Conservation (phyloP, 257 asterid species). For the Echites panduratus region DNA sequence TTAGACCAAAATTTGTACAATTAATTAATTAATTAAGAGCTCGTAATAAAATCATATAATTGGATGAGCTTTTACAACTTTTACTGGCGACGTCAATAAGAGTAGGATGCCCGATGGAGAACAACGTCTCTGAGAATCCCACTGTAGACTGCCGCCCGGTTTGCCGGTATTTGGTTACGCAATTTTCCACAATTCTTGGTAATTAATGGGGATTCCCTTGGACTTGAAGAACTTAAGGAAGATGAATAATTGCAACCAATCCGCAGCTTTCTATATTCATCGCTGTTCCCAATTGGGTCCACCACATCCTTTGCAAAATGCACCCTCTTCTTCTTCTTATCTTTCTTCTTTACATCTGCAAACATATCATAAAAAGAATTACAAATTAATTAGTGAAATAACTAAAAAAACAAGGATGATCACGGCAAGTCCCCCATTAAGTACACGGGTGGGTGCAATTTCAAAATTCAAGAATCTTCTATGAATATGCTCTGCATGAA, state of each 20-base stretch:
- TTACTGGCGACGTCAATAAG: constrained; percentile 19
- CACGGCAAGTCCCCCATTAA: too few relatives aligned
- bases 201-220: constrained; percentile 2
- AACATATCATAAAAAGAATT: neutral
- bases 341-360: constrained; percentile 42
- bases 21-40: constrained; percentile 4
- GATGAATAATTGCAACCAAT: neutral
- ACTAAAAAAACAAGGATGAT: too few relatives aligned
- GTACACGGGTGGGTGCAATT: too few relatives aligned
- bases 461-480: constrained; percentile 6
- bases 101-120: constrained; percentile 42
- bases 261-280: constrained; percentile 54
- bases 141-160: constrained; percentile 63
- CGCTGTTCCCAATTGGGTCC: constrained; percentile 77
- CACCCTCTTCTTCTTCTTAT: constrained; percentile 65
- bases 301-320: constrained; percentile 84
- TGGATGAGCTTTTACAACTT: neutral
- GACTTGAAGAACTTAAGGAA: constrained; percentile 8
- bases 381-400: too few relatives aligned
- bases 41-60: neutral
- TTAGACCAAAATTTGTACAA: constrained; percentile 14
- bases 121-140: constrained; percentile 67
- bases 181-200: constrained; percentile 17
- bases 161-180: constrained; percentile 51
- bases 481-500: neutral